phyloP scores from a whole-genome alignment of 2,329 filamentous ascomycete genomes.

The Knufia fluminis region DNA sequence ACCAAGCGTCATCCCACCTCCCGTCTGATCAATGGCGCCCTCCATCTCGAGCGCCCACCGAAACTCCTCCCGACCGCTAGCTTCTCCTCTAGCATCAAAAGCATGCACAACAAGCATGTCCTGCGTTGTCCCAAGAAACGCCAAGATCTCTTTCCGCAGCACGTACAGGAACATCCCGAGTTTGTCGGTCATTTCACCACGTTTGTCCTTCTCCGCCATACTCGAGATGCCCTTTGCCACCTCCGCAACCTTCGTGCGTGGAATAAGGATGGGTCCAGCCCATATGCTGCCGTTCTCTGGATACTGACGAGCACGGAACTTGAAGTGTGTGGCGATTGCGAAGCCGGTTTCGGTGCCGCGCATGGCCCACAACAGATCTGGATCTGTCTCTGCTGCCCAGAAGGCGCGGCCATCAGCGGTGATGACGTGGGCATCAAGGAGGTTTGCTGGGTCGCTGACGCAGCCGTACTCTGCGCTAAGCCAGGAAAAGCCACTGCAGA shows the following conservation, averaged over 20 bases:
- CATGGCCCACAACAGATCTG: constrained; percentile 35
- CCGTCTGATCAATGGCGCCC: constrained; percentile 15
- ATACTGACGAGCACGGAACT: constrained; percentile 16
- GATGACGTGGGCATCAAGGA: constrained; percentile 34
- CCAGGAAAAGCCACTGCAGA: constrained; percentile 33
- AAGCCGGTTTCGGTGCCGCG: constrained; percentile 32
- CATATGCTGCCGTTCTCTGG: constrained; percentile 14
- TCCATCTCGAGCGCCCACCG: constrained; percentile 16
- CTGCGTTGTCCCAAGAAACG: constrained; percentile 9
- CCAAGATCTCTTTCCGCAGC: constrained; percentile 11
- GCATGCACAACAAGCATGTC: constrained; percentile 14
- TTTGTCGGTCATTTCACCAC: constrained; percentile 11
- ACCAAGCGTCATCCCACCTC: constrained; percentile 1
- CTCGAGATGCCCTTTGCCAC: constrained; percentile 12
- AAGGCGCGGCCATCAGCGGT: constrained; percentile 29
- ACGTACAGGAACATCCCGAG: constrained; percentile 14
- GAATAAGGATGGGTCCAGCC: constrained; percentile 16
- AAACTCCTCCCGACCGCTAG: constrained; percentile 14
- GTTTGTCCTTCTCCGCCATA: constrained; percentile 8
- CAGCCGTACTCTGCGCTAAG: constrained; percentile 32
- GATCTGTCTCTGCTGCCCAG: constrained; percentile 33
- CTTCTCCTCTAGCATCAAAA: constrained; percentile 12
- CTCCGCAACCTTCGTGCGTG: constrained; percentile 10
- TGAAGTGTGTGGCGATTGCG: constrained; percentile 13
- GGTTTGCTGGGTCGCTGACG: constrained; percentile 32